Evolutionary conservation across 1,284 basidiomycete genomes (phyloP), one percentile per base, ranked within the genome.

Genomic region (Cronartium quercuum): DNA sequence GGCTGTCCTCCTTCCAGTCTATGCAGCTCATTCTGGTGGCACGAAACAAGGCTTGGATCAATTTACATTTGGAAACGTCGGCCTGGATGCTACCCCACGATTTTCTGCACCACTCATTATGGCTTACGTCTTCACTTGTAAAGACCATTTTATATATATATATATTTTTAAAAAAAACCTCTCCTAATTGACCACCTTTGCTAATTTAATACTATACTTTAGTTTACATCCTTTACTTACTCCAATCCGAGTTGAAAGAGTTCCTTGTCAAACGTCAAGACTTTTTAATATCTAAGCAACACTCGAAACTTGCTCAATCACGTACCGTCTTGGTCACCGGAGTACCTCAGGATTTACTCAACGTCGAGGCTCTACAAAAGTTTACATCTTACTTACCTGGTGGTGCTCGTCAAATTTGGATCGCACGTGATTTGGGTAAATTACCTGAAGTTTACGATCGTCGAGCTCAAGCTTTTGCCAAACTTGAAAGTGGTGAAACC

Each of bases 261-360:
- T 96, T 92, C 79, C 84, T 96, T 78, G 85, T 86, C 73, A 85
- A 88, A 18, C 91, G 95, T 41, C 94, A 97, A 81, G 85, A 88
- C 66, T 91, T 92, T 84, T 87, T 98, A 66, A 87, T 91, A 77
- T 87, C 88, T 76, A 85, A 86, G 10, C 83, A 83, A n/a, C 90
- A 95, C 80, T 84, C 90, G 0, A 83, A 85, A 47, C 87, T 88
- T 6, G 87, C 90, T 0, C 91, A 94, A 83, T 90, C 94, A 1
- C 90, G 89, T 78, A 96, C 94, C 2, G 86, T 98, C 21, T 87
- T 94, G 62, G 85, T 98, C 77, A 92, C 92, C 15, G 92, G 92
- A 61, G 88, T 98, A 6, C 93, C 94, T n/a, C 82, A 86, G 60
- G 86, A 88, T 70, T 89, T 90, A 79, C 87, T 93, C 77, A 83